phyloP scores from a whole-genome alignment of 495 filamentous ascomycete species.

The Penicillium steckii region DNA sequence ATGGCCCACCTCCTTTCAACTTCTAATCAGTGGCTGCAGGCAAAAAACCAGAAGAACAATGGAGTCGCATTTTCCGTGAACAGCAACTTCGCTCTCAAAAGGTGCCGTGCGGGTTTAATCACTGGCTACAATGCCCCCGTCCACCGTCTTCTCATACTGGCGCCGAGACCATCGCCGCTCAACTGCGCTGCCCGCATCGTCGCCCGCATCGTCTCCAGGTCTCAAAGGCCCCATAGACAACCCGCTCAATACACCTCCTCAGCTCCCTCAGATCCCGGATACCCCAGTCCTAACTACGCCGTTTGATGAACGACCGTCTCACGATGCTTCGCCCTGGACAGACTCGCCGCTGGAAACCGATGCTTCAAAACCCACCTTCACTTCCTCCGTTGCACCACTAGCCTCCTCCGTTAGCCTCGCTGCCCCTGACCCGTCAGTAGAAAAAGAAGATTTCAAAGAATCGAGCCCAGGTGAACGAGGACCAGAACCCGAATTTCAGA shows the following conservation, averaged over 20 bases:
- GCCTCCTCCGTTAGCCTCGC: slow-evolving; percentile 33
- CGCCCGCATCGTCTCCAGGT: slow-evolving; percentile 23
- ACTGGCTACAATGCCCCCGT: slow-evolving; percentile 37
- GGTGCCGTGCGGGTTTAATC: slow-evolving; percentile 10
- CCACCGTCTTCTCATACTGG: slow-evolving; percentile 50
- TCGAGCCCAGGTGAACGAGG: slow-evolving; percentile 36
- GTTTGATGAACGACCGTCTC: slow-evolving; percentile 16
- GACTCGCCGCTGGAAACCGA: slow-evolving; percentile 27
- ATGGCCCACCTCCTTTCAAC: slow-evolving; percentile 7
- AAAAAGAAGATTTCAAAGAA: slow-evolving; percentile 31
- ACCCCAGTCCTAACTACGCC: slow-evolving; percentile 27
- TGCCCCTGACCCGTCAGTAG: slow-evolving; percentile 25
- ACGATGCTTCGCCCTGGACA: slow-evolving; percentile 14
- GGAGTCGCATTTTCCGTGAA: slow-evolving; percentile 15
- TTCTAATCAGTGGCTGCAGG: slow-evolving; percentile 17
- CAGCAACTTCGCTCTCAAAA: slow-evolving; percentile 1
- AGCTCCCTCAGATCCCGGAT: slow-evolving; percentile 34
- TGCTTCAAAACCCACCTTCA: slow-evolving; percentile 24
- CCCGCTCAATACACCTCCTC: slow-evolving; percentile 30
- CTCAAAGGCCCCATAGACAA: slow-evolving; percentile 18
- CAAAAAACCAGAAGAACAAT: slow-evolving; percentile 14
- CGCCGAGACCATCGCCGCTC: slow-evolving; percentile 47
- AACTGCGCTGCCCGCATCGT: slow-evolving; percentile 33
- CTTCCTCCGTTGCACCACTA: slow-evolving; percentile 24
- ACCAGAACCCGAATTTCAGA: slow-evolving; percentile 11